Base-by-base conservation (phyloP, 805 yeast species). In the Suhomyces vadensis region DNA sequence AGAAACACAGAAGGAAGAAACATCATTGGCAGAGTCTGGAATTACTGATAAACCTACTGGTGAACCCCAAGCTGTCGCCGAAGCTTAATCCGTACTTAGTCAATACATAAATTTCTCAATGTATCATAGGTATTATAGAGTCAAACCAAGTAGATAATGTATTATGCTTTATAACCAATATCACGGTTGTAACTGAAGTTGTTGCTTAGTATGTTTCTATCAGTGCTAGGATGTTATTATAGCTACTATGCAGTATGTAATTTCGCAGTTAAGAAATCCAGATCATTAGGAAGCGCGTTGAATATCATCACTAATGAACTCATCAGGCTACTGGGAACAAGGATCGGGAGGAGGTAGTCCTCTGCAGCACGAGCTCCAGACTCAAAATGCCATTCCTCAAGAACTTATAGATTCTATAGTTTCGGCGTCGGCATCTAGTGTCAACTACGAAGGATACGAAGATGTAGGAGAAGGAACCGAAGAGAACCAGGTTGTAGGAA, bases 341-440 rank as follows among this genome's bases (percentile, higher is more conserved):
- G 45, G 27, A 44, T 50, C 17, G 41, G 48, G 26, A 17, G 38
- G 20, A 31, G 23, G 43, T 10, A 20, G 31, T 22, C 47, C 54
- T 3, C 53, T 48, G 42, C 58, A 56, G 23, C 64, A 59, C 43
- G 60, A 54, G 38, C 47, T 65, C 0, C 67, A 58, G 44, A 48
- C 57, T 5, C 69, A 64, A 41, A 58, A 53, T 6, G 51, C 51
- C n/a, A 63, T 63, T 17, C 56, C 68, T 3, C 60, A 56, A 22
- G 69, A 64, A 45, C 36, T 65, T 9, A 49, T 62, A 33, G 67
- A 64, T 44, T 62, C 69, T 1, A 56, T 64, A 9, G 56, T 56
- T 9, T 41, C 44, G 2, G 49, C 44, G 3, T 19, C 35, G 11
- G 44, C 48, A 9, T 39, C 50, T 6, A 38, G 41, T 17, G 41